Evolutionary conservation across 129 eudicot species (phyloP).

Genomic region (Tagetes patula): DNA sequence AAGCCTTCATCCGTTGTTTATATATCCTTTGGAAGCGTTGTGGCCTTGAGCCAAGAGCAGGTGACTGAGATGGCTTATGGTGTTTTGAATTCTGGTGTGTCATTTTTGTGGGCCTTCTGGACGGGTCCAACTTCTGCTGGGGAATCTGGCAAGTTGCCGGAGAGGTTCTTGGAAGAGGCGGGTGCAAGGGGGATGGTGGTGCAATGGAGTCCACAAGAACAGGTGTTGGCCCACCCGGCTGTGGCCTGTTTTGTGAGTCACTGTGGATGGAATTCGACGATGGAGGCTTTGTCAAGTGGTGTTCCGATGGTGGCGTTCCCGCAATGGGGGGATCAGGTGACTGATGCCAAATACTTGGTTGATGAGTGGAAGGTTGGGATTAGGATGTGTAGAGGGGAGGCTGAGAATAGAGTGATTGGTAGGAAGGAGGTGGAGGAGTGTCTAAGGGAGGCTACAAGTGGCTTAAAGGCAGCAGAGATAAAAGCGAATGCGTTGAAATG

Average conservation of each 20-base stretch:
- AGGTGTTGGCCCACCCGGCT: constrained; percentile 58
- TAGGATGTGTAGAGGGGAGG: constrained; percentile 68
- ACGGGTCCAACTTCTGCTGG: constrained; percentile 26
- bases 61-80: constrained; percentile 58
- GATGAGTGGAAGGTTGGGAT: constrained; percentile 68
- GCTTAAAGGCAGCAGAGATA: constrained; percentile 43
- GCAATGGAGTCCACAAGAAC: constrained; percentile 67
- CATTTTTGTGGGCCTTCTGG: constrained; percentile 73
- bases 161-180: constrained; percentile 47
- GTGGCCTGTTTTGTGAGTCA: constrained; percentile 69
- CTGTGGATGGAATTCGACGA: constrained; percentile 89
- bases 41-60: constrained; percentile 57
- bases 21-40: constrained; percentile 70
- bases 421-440: constrained; percentile 60
- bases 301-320: constrained; percentile 87
- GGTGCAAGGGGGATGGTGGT: constrained; percentile 61
- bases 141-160: constrained; percentile 35
- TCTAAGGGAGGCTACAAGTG: constrained; percentile 44
- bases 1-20: constrained; percentile 62
- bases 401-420: constrained; percentile 43
- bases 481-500: constrained; percentile 57
- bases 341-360: constrained; percentile 71
- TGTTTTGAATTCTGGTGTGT: constrained; percentile 46
- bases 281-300: constrained; percentile 69
- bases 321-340: constrained; percentile 92